Conservation (phyloP, 371 early-diverging fungal genomes). For the Mucor piriformis region DNA sequence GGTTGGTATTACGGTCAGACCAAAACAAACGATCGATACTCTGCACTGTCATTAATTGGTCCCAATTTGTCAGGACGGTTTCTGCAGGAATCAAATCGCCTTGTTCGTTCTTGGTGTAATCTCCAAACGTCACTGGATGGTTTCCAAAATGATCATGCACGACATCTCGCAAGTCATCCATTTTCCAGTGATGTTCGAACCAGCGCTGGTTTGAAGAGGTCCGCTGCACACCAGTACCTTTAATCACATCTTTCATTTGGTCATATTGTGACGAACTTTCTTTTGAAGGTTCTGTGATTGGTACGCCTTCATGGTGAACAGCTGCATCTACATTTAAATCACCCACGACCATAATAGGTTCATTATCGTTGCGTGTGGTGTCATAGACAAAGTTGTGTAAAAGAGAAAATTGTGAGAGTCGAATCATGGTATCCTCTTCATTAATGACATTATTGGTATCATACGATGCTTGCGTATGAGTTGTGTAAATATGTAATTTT, state of each 20-base stretch:
- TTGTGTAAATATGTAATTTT: slow-evolving; percentile 75
- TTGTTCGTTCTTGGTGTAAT: slow-evolving; percentile 46
- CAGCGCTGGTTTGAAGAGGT: slow-evolving; percentile 8
- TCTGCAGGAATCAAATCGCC: slow-evolving; percentile 56
- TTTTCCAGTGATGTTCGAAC: slow-evolving; percentile 28
- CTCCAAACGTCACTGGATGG: slow-evolving; percentile 82
- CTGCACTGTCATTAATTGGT: slow-evolving; percentile 57
- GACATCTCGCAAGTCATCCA: slow-evolving; percentile 51
- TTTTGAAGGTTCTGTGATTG: slow-evolving; percentile 37
- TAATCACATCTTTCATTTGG: slow-evolving; percentile 65
- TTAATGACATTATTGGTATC: slow-evolving; percentile 45
- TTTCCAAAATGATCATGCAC: slow-evolving; percentile 55
- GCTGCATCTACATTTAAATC: slow-evolving; percentile 78
- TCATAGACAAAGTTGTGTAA: slow-evolving; percentile 69
- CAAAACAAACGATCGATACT: slow-evolving; percentile 75
- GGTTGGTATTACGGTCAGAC: slow-evolving; percentile 16
- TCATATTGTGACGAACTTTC: slow-evolving; percentile 60
- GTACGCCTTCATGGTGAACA: slow-evolving; percentile 38
- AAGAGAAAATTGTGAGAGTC: slow-evolving; percentile 63
- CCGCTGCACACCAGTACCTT: slow-evolving; percentile 46
- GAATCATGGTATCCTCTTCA: slow-evolving; percentile 58
- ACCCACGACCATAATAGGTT: slow-evolving; percentile 72
- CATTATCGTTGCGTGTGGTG: slow-evolving; percentile 30
- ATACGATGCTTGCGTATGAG: slow-evolving; percentile 84
- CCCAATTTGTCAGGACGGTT: slow-evolving; percentile 58